Evolutionary conservation across 441 rosid genomes (phyloP), one percentile per base, ranked within the genome.

Genomic region (Pelargonium myrrhifolium): DNA sequence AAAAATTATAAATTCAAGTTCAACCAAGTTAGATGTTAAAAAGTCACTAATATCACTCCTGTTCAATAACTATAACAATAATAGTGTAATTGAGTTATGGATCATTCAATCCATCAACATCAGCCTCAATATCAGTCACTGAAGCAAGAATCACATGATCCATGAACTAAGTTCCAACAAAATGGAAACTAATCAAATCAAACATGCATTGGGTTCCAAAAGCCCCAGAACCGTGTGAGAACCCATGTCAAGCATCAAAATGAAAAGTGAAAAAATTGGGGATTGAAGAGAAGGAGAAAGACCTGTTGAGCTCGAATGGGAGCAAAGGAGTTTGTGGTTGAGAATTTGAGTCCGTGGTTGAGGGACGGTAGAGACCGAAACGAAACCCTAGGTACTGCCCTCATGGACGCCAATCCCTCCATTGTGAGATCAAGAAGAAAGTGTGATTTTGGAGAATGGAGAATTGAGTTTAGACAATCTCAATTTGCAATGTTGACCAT

Each of bases 261-360:
- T 9, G 24, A 17, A 53, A 22, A 53, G 22, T 53, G 3, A 53
- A 18, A 24, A 8, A 53, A 53, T 22, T 53, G 59, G 18, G 8
- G 18, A 35, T 43, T 5, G 43, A 8, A 59, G 55, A 31, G 63
- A 31, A 26, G 55, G 28, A 63, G 1, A 55, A 6, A 24, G 0
- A 85, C 96, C 86, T 84, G 90, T 26, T 86, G 88, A 76, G 86
- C 84, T 28, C 83, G 84, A 69, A 82, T 72, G 61, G 83, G 53
- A 43, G 83, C 15, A 61, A 76, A 67, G 21, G 76, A 51, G 40
- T 74, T 82, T 64, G 66, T 71, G 75, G 71, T 53, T 0, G 79
- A 74, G 74, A 77, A 65, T 22, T 20, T 69, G 20, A 68, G 68
- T 15, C 66, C 66, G 62, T 45, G 74, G 26, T 2, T 24, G 47